Base-by-base conservation (phyloP, 805 yeast genomes). In the Brettanomyces sp. region DNA sequence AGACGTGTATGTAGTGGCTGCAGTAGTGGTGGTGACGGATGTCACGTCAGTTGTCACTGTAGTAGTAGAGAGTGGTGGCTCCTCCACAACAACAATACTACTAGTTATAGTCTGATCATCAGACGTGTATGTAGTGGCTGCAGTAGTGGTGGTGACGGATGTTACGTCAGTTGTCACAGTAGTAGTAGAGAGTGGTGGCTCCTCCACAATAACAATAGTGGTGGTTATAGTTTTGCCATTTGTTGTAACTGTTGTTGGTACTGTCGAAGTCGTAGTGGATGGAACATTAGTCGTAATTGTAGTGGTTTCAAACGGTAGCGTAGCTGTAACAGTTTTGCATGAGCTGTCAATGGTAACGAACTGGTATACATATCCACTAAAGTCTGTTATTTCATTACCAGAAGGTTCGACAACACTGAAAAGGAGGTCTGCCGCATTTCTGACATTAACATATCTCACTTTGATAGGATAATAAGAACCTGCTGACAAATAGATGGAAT, bases 391-490 rank as follows among this genome's bases (percentile, higher is more conserved):
- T 22, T 4, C 3, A 4, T 24, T 18, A 18, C 54, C 55, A 28
- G 35, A 12, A 5, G 58, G 56, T n/a, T 39, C 45, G 4, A 8
- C n/a, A 40, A 55, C 44, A 3, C 36, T 11, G 14, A 55, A 53
- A 8, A 37, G 7, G 2, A 55, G 38, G 2, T 23, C 18, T 25
- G 51, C 51, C 40, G 45, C 47, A 8, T 48, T 36, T 9, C 36
- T 25, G 7, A 38, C 42, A 34, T 55, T 52, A 11, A 48, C 39
- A 37, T 52, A 55, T 33, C 52, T 56, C 36, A 55, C 24, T 42
- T 48, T 55, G 18, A 55, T 36, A 36, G 57, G 58, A 44, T 55
- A 53, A 33, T 42, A 49, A 30, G 24, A 41, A 32, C 50, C 52
- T 12, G 30, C 45, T 39, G 47, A 46, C 25, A 55, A 37, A 36